phyloP scores from a whole-genome alignment of 1,284 basidiomycete genomes.

The Pseudozyma thailandica region DNA sequence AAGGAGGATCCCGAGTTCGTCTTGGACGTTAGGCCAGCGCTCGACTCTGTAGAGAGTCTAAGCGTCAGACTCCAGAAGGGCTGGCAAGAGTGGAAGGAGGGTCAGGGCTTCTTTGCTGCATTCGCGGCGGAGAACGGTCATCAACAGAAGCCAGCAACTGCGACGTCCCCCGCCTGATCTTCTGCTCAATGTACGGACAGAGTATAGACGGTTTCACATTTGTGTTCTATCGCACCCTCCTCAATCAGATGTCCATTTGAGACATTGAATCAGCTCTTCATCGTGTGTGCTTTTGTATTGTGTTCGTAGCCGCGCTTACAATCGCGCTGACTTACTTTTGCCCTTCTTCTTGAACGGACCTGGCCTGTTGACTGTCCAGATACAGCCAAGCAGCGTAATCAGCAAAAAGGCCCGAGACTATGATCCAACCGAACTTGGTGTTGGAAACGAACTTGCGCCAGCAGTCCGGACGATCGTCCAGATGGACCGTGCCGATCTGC shows the following conservation, averaged over 20 bases:
- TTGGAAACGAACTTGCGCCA: conserved; percentile 91
- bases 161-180: neutral
- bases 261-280: neutral
- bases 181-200: neutral
- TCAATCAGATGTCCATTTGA: too few species aligned
- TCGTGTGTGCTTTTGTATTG: conserved; percentile 5
- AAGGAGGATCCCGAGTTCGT: conserved; percentile 63
- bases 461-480: conserved; percentile 83
- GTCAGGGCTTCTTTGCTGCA: conserved; percentile 44
- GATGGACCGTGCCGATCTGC: conserved; percentile 77
- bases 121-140: conserved; percentile 25
- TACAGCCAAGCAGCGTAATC: conserved; percentile 75
- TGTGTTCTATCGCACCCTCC: too few species aligned
- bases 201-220: too few species aligned
- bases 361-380: conserved; percentile 6
- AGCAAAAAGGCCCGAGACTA: conserved; percentile 83
- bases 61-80: conserved; percentile 50
- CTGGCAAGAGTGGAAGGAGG: conserved; percentile 56
- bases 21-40: conserved; percentile 61
- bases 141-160: conserved; percentile 13
- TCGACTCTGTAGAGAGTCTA: conserved; percentile 54
- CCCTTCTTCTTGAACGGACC: neutral
- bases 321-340: neutral
- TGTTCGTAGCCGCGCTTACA: neutral
- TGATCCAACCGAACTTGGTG: conserved; percentile 86